Evolutionary conservation across 768 basidiomycete species (phyloP).

Genomic region (Boletus sp.): DNA sequence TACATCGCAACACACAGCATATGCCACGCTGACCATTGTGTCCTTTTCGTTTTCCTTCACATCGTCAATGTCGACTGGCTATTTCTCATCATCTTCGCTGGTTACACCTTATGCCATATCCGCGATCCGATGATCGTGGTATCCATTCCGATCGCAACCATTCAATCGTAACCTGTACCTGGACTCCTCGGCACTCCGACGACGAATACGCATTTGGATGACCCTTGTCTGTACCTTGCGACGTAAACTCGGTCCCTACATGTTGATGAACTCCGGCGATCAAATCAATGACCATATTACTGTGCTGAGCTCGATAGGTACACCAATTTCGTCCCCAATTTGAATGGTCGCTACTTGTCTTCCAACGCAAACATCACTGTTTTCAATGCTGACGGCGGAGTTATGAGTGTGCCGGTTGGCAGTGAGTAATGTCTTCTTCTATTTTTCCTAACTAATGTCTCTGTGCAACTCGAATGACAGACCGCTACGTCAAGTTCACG

Average conservation of each 20-base stretch:
- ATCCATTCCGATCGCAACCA: background rate
- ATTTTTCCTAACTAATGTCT: conserved; percentile 30
- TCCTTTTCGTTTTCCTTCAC: background rate
- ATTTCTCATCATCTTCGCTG: no score
- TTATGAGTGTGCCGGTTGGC: conserved; percentile 44
- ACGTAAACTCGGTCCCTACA: background rate
- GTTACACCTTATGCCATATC: no score
- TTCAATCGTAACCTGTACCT: background rate
- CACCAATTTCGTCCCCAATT: conserved; percentile 62
- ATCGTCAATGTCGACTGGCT: background rate
- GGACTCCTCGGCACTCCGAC: background rate
- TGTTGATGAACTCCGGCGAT: background rate
- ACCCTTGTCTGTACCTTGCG: background rate
- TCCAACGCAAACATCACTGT: conserved; percentile 75
- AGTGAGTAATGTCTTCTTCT: conserved; percentile 25
- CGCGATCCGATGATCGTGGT: background rate
- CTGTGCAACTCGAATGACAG: conserved; percentile 34
- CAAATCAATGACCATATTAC: background rate
- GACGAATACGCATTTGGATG: background rate
- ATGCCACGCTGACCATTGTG: conserved; percentile 2
- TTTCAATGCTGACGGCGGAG: conserved; percentile 35
- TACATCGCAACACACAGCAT: conserved; percentile 1
- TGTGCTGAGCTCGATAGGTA: conserved; percentile 38
- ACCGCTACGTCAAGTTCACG: conserved; percentile 67
- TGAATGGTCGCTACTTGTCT: conserved; percentile 73